phyloP scores from a whole-genome alignment of 176 grass and related monocot genomes.

The Lolium perenne region DNA sequence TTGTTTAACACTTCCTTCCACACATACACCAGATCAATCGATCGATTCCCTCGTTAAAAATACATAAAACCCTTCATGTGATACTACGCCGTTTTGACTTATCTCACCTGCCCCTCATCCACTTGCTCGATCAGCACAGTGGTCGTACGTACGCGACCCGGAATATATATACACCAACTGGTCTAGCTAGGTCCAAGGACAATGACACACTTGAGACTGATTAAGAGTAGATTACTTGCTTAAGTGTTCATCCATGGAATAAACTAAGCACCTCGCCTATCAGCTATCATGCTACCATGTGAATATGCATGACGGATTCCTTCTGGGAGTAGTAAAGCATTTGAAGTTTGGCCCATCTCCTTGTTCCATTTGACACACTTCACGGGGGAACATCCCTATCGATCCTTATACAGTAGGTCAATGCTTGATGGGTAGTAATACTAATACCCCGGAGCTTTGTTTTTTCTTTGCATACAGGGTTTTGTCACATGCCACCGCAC shows the following conservation, averaged over 20 bases:
- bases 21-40: background rate
- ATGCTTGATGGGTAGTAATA: background rate
- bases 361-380: conserved; percentile 50
- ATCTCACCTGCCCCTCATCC: conserved; percentile 41
- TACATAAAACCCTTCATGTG: conserved; percentile 14
- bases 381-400: conserved; percentile 44
- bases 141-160: background rate
- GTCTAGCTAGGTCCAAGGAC: conserved; percentile 31
- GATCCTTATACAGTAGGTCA: conserved; percentile 29
- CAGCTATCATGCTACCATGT: background rate
- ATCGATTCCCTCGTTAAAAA: background rate
- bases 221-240: background rate
- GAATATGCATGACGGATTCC: conserved; percentile 26
- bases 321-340: conserved; percentile 11
- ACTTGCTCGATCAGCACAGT: background rate
- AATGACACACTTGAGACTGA: background rate
- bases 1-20: conserved; percentile 10
- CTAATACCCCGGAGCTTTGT: background rate
- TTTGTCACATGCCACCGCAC: too few relatives aligned
- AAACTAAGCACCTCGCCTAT: conserved; percentile 31
- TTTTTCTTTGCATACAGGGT: background rate
- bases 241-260: background rate
- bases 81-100: conserved; percentile 56
- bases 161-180: conserved; percentile 12
- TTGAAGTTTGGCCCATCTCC: conserved; percentile 46